A percentile compares a stretch with the other conserved stretches of the same genome.
Conservation (phyloP, 768 basidiomycete species). For the Amanita inopinata region DNA sequence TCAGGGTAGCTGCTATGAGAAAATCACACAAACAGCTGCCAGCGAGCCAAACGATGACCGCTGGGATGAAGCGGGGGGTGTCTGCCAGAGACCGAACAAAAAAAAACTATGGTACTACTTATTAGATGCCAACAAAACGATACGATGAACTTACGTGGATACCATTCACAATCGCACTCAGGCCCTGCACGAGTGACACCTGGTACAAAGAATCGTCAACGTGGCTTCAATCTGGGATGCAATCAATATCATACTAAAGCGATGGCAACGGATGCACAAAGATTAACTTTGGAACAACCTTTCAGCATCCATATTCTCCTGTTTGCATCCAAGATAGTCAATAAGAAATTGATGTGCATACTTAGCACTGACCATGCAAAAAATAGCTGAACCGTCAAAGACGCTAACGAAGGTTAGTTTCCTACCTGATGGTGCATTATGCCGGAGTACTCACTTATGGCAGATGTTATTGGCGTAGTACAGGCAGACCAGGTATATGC, state of each 20-base stretch:
- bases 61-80: constrained; percentile 2
- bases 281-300: neutral
- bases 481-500: constrained; percentile 3
- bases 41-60: constrained; percentile 7
- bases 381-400: constrained; percentile 7
- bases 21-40: constrained; percentile 8
- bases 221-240: neutral
- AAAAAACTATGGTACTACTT: neutral
- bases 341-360: neutral
- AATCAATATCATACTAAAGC: neutral
- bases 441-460: neutral
- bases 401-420: neutral
- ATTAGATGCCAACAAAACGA: neutral
- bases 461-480: constrained; percentile 4
- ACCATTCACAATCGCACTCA: constrained; percentile 1
- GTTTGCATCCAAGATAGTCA: neutral
- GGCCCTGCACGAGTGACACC: constrained; percentile 6
- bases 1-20: constrained; percentile 12
- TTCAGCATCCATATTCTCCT: constrained; percentile 7
- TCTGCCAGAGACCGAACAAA: neutral
- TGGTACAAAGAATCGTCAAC: neutral
- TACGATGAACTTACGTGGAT: neutral
- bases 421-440: no score
- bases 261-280: constrained; percentile 1
- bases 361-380: constrained; percentile 6